Evolutionary conservation across 192 early-diverging fungal species (phyloP), one percentile per base, ranked within the genome.

Genomic region (Phlyctochytrium bullatum): DNA sequence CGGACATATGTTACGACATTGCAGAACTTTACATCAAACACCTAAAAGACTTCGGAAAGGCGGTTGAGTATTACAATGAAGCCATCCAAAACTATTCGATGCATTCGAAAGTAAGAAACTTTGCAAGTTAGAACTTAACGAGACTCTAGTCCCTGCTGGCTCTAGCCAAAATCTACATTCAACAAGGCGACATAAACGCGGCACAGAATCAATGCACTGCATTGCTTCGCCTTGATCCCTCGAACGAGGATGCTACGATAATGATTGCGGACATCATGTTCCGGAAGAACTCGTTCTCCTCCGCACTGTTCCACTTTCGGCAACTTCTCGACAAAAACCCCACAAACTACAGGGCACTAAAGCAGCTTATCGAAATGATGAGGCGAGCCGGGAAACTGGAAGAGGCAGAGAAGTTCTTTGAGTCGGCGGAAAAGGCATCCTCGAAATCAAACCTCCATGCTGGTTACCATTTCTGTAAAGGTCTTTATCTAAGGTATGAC

Each of bases 381-480:
- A 32, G 77, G 27, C 52, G 78, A 17, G 70, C 57, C 28, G 81
- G 77, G 27, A 83, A 75, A 64, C 64, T 86, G 60, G 69, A 76
- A 6, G 79, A 80, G 29, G 73, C 69, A 0, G 36, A 63, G 29
- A 23, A 34, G 53, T 72, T 73, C 29, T 75, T 83, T 51, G 76
- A 78, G 17, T 24, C 35, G 1, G 64, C 51, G n/a, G 76, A 80
- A 36, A 76, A 73, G 35, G 36, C 56, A 28, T 62, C 78, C 2
- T 27, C 59, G 16, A 79, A 73, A 50, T 65, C 68, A 1, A 60
- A 69, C 23, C 25, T 85, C 29, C 65, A 77, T 69, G 65, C 79
- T 1, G 84, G 84, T 0, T 86, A 61, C 61, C 77, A 78, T 58
- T 86, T 72, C 52, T 86, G 84, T 59, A 80, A 75, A 62, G 84